These are phyloP conservation scores for Blastocystis sp. DNA, from an alignment of 352 stramenopile genomes.

Conservation along the genomic window DNA sequence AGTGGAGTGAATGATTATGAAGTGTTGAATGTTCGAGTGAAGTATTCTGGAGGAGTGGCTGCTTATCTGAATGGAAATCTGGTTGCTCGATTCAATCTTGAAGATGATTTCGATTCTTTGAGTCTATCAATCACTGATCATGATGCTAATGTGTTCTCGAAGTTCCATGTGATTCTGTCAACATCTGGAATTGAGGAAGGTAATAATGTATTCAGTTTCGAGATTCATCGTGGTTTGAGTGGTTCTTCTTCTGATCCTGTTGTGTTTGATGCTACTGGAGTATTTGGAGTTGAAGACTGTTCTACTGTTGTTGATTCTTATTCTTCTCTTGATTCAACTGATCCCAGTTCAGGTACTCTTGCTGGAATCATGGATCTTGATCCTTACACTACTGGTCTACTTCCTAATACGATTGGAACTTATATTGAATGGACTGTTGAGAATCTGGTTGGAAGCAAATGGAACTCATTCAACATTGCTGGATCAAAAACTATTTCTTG, in stretches of 20 bases:
- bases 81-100: constrained; percentile 26
- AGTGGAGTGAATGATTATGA: not conserved
- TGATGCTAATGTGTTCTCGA: constrained; percentile 26
- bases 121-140: not conserved
- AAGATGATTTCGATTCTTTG: not conserved
- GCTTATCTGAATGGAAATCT: constrained; percentile 54
- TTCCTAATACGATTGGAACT: not conserved
- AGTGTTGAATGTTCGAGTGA: constrained; percentile 23
- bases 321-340: not conserved
- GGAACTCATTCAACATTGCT: not conserved
- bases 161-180: constrained; percentile 40
- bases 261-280: constrained; percentile 30
- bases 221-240: not conserved
- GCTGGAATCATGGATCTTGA: constrained; percentile 11
- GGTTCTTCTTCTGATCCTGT: not conserved
- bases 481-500: not conserved
- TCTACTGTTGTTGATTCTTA: constrained; percentile 18
- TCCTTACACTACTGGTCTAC: not conserved
- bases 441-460: constrained; percentile 25
- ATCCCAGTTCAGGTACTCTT: not conserved
- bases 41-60: constrained; percentile 43
- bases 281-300: constrained; percentile 34
- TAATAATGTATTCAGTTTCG: constrained; percentile 46
- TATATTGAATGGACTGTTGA: constrained; percentile 19
- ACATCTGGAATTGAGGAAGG: not conserved